These are phyloP conservation scores for Cryptococcus neoformans DNA, from an alignment of 1,284 basidiomycete species.

Conservation along the genomic window DNA sequence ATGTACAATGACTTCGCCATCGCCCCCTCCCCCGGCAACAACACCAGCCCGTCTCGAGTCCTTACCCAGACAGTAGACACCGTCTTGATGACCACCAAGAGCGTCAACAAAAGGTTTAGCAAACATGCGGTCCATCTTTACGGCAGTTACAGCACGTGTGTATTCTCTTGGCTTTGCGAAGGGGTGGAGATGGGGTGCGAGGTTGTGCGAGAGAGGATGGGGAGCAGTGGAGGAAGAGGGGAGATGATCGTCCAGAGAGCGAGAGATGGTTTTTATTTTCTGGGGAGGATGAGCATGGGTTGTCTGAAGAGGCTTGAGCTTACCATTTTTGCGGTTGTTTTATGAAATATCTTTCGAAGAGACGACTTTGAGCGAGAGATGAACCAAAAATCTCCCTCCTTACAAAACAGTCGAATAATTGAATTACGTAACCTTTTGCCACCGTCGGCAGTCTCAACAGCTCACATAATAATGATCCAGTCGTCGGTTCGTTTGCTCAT, in stretches of 20 bases:
- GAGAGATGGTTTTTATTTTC: slow-evolving; percentile 51
- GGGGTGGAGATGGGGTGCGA: slow-evolving; percentile 91
- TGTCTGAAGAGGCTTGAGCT: neutral
- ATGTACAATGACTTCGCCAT: slow-evolving; percentile 91
- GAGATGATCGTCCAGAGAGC: slow-evolving; percentile 51
- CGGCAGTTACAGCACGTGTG: slow-evolving; percentile 88
- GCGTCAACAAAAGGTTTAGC: slow-evolving; percentile 92
- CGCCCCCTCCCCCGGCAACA: slow-evolving; percentile 92
- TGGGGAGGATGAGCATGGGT: slow-evolving; percentile 2
- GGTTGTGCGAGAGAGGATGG: slow-evolving; percentile 78
- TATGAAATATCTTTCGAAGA: neutral
- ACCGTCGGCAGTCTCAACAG: no score
- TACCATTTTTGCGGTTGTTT: neutral
- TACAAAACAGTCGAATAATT: no score
- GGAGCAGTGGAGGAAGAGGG: slow-evolving; percentile 48
- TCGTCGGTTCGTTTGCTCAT: neutral
- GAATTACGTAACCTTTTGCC: no score
- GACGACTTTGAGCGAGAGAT: neutral
- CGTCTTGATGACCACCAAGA: slow-evolving; percentile 91
- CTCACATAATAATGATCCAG: neutral
- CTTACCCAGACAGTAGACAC: slow-evolving; percentile 81
- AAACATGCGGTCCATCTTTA: slow-evolving; percentile 96
- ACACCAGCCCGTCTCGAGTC: slow-evolving; percentile 74
- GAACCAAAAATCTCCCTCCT: neutral
- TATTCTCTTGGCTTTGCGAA: slow-evolving; percentile 91